These are phyloP conservation scores for Rosa multiflora DNA, from an alignment of 306 rosid genomes.

Conservation along the genomic window DNA sequence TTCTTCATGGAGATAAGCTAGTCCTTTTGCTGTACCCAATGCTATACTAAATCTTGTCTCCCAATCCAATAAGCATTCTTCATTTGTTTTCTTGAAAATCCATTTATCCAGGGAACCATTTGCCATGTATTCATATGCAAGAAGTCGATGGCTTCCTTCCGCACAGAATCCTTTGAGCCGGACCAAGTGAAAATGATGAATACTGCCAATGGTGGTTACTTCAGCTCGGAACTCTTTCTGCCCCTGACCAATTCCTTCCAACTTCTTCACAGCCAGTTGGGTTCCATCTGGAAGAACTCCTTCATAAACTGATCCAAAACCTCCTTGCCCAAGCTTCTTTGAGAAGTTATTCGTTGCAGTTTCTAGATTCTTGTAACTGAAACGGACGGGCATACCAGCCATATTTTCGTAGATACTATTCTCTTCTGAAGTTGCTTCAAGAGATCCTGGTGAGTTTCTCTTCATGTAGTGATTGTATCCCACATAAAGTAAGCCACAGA, in stretches of 20 bases:
- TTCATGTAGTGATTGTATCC: constrained; percentile 49
- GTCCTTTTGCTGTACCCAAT: constrained; percentile 80
- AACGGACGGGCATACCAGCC: constrained; percentile 73
- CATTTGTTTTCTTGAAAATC: constrained; percentile 64
- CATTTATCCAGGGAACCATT: constrained; percentile 81
- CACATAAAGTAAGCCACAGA: constrained; percentile 40
- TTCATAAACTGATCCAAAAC: constrained; percentile 85
- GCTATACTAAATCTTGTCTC: constrained; percentile 72
- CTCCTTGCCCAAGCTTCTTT: constrained; percentile 82
- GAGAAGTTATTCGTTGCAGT: constrained; percentile 75
- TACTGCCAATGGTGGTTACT: constrained; percentile 89
- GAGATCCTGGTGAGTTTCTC: constrained; percentile 42
- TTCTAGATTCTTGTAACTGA: constrained; percentile 63
- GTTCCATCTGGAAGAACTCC: constrained; percentile 74
- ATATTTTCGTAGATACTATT: constrained; percentile 73
- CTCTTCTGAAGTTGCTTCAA: constrained; percentile 63
- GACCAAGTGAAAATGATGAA: constrained; percentile 84
- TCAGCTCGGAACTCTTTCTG: constrained; percentile 31
- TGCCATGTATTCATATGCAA: constrained; percentile 79
- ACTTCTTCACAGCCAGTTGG: constrained; percentile 75
- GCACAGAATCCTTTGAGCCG: constrained; percentile 80
- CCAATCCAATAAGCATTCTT: constrained; percentile 66
- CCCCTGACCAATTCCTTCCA: constrained; percentile 60
- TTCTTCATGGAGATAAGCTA: constrained; percentile 85
- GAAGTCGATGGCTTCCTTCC: constrained; percentile 73